Conservation (phyloP, 768 basidiomycete genomes). For the Pulveroboletus sp. region DNA sequence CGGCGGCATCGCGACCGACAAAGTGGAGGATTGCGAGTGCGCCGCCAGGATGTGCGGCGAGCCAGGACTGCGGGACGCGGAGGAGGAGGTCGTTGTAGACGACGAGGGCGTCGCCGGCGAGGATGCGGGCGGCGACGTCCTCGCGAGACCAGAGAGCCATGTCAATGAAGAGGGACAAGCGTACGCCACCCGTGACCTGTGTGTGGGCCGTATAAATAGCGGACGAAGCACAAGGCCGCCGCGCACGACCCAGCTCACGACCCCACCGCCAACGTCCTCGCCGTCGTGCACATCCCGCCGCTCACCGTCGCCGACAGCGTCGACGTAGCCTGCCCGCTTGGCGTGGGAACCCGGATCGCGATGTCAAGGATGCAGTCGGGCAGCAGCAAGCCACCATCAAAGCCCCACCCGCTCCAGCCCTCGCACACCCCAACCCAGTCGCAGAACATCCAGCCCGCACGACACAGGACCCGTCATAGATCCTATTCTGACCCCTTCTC, state of each 20-base stretch:
- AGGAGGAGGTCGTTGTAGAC: conserved; percentile 66
- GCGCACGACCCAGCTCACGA: conserved; percentile 1
- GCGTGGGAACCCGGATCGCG: conserved; percentile 26
- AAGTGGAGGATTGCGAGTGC: conserved; percentile 88
- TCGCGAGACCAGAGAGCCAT: conserved; percentile 48
- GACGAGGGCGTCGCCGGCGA: conserved; percentile 73
- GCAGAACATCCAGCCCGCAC: conserved; percentile 21
- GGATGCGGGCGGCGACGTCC: conserved; percentile 65
- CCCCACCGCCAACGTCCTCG: conserved; percentile 2
- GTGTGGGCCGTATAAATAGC: conserved; percentile 27
- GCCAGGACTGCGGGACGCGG: conserved; percentile 71
- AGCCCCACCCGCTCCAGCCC: conserved; percentile 6
- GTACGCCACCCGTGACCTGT: not conserved
- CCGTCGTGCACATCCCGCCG: conserved; percentile 3
- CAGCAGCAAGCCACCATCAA: conserved; percentile 28
- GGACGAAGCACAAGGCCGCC: not conserved
- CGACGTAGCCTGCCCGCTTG: conserved; percentile 4
- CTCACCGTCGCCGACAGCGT: conserved; percentile 8
- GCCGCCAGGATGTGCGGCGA: conserved; percentile 88
- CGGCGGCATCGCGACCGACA: conserved; percentile 90
- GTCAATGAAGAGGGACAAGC: not conserved
- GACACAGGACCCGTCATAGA: conserved; percentile 38
- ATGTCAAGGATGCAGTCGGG: conserved; percentile 20
- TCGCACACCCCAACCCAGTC: conserved; percentile 6
- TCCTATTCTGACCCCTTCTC: conserved; percentile 55